Evolutionary conservation across 179 eudicot genomes (phyloP), one percentile per base, ranked within the genome.

Genomic region (Beta lomatogona): DNA sequence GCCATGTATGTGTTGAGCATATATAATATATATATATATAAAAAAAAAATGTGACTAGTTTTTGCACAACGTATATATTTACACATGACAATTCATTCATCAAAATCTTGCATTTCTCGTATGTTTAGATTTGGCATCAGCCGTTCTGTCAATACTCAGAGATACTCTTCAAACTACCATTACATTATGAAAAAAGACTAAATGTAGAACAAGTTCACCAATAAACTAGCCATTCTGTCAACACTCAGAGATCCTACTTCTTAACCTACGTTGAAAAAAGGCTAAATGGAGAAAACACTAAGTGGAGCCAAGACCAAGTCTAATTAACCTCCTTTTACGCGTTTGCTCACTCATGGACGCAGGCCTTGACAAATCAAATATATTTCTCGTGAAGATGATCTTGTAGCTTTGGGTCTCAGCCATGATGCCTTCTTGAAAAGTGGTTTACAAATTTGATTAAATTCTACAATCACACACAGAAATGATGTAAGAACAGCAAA

Each of bases 381-480:
- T 82, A 93, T 93, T 84, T 95, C 99, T 81, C 98, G 89, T 16
- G 99, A 95, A 58, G 94, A 81, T 5, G 99, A 82, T 82, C 98
- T 86, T 63, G 99, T 95, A 82, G 99, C 99, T 85, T 94, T 95
- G 63, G 99, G 99, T 80, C 99, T 91, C 89, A 95, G 83, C 95
- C 97, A 94, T 4, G 91, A 86, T 9, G 92, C 79, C 86, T 90
- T 95, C 71, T 78, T 90, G 84, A 95, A 95, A 77, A 90, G 93
- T 70, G 94, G 93, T 71, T 92, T 95, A 90, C 99, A 95, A 46
- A 94, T 83, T 80, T 80, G 85, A 73, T 73, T 85, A 69, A 95
- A 89, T 75, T 94, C 99, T 95, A 87, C 81, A 67, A 64, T n/a
- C 74, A 70, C 14, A 73, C 72, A 85, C 41, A 28, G 60, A 48